A percentile compares a stretch with the other conserved stretches of the same genome.
These are phyloP conservation scores for Colletotrichum kahawae DNA, from an alignment of 2,329 filamentous ascomycete genomes.

Conservation along the genomic window DNA sequence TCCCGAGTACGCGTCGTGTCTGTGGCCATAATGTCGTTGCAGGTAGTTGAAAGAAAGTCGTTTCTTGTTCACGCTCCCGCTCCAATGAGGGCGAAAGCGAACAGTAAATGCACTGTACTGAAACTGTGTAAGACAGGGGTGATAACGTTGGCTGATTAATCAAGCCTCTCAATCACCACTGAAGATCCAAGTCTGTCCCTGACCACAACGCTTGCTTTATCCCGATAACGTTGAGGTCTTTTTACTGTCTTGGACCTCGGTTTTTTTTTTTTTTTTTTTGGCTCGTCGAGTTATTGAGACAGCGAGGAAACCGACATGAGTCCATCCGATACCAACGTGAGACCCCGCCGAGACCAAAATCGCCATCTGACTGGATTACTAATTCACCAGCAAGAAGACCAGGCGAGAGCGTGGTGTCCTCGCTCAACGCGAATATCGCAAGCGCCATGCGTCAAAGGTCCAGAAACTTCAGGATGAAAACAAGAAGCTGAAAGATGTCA, in stretches of 20 bases:
- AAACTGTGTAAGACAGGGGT: neutral
- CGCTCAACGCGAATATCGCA: conserved; percentile 27
- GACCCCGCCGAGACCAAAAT: neutral
- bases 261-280: accelerated
- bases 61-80: neutral
- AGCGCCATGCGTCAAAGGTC: conserved; percentile 25
- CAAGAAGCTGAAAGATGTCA: conserved; percentile 8
- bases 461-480: conserved; percentile 25
- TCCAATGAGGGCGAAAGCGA: neutral
- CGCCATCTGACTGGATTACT: neutral
- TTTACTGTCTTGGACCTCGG: neutral
- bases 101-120: neutral
- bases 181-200: neutral
- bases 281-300: neutral
- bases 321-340: neutral
- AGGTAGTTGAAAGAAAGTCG: neutral
- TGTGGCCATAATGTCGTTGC: neutral
- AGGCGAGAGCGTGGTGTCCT: conserved; percentile 25
- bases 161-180: neutral
- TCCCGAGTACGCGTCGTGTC: neutral
- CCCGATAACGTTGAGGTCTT: neutral
- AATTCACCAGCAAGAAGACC: neutral
- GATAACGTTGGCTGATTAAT: neutral
- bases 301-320: neutral
- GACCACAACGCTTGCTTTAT: neutral